These are phyloP conservation scores for Apium graveolens DNA, from an alignment of 129 eudicot genomes.

Conservation along the genomic window DNA sequence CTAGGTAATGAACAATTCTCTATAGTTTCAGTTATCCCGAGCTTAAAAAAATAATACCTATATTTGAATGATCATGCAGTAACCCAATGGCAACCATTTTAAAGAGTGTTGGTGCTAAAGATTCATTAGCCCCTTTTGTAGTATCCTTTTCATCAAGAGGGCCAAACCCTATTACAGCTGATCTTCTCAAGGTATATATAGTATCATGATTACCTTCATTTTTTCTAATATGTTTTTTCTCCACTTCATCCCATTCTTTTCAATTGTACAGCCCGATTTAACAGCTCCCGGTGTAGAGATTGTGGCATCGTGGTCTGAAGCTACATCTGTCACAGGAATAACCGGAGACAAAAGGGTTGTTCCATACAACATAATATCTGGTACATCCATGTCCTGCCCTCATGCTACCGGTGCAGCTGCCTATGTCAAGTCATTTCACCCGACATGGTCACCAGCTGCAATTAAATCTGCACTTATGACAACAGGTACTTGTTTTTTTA, in stretches of 20 bases:
- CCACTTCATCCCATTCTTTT: not conserved
- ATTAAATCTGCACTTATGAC: constrained; percentile 28
- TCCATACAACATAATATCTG: constrained; percentile 10
- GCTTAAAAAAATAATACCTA: not conserved
- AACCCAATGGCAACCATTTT: constrained; percentile 16
- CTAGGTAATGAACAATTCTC: not conserved
- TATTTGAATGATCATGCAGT: constrained; percentile 13
- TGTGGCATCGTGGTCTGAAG: constrained; percentile 17
- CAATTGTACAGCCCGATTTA: constrained; percentile 16
- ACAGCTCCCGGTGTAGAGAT: constrained; percentile 21
- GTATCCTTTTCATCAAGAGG: constrained; percentile 31
- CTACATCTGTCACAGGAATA: constrained; percentile 4
- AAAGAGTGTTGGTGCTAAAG: constrained; percentile 11
- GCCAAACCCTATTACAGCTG: constrained; percentile 22
- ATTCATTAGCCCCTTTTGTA: constrained; percentile 23
- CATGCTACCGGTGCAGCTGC: constrained; percentile 24
- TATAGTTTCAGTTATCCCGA: not conserved
- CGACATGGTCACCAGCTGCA: constrained; percentile 21
- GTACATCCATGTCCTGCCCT: constrained; percentile 29
- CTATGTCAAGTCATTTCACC: constrained; percentile 17
- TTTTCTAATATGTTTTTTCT: not conserved
- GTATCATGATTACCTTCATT: not conserved
- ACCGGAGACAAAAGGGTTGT: constrained; percentile 4
- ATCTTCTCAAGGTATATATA: constrained; percentile 23
- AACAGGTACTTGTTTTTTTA: constrained; percentile 6